Evolutionary conservation across 306 rosid species (phyloP), one percentile per base, ranked within the genome.

Genomic region (Acacia crassicarpa): DNA sequence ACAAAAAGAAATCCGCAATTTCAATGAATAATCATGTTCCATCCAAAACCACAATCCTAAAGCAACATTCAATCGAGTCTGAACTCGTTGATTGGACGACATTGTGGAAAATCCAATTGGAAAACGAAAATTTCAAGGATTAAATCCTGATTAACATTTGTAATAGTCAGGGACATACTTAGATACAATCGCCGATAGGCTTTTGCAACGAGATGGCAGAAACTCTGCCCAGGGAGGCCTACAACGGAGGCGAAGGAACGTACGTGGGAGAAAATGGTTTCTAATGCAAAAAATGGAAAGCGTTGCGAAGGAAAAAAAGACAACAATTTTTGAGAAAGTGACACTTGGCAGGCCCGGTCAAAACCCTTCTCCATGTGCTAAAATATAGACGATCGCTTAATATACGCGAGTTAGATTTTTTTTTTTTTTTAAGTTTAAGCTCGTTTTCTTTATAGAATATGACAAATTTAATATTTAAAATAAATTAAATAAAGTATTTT

Each of bases 341-440:
- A 83, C 86, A 71, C 77, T 9, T 78, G 81, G 68, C 51, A 69
- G 43, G 45, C 5, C 68, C 19, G 19, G 12, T 13, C 35, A 27
- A 4, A 9, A 62, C n/a, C 44, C 43, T 33, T 16, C 14, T 25
- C 67, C 11, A 0, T 66, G 2, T 32, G 35, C 27, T 27, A 27
- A 27, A 27, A 27, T 27, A 27, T 27, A 27, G 27, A 27, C 27
- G 27, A 27, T 27, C 27, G 27, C 1, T 27, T 1, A 27, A 27
- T 27, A 27, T 27, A 27, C 1, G 27, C 27, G 27, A 27, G 27
- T 27, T 27, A 1, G 27, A 27, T 27, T 27, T 27, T 27, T 27
- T 27, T 27, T 27, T 27, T 27, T 27, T 27, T 27, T 27, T n/a
- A n/a, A 40, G 1, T 27, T 30, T 30, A 40, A 32, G 35, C 35